Base-by-base conservation (phyloP, 2,329 filamentous ascomycete genomes). In the Tolypocladium endophyticum region DNA sequence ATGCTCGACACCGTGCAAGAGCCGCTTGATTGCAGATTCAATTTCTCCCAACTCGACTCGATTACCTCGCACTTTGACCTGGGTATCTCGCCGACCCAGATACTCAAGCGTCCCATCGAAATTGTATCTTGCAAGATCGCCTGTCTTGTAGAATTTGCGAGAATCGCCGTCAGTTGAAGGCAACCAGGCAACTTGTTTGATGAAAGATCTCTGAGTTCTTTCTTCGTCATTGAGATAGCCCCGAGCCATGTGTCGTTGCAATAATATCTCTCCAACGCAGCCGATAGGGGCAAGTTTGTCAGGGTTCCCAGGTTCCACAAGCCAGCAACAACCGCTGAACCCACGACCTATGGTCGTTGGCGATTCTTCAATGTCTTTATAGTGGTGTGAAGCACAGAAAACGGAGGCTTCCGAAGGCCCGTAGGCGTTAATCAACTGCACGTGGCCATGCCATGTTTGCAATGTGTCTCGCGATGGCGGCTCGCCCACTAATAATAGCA, bases 81-180 rank as follows among this genome's bases (percentile, higher is more conserved):
- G 66, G 12, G 59, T 56, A 52, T 71, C 68, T 18, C 62, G 63
- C 1, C 67, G 63, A 39, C 68, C 62, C 18, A 66, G 39, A 56
- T 62, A 65, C 1, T 59, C 56, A 7, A 68, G 45, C 18, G 39
- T 59, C 6, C 63, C 64, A 47, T 65, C 63, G 4, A 47, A 65
- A 43, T 73, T 66, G 36, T 77, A 77, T 54, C 67, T 56, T 2
- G 63, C 64, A 14, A 63, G 47, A 43, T 67, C 65, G 18, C 65
- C 65, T 1, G 66, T 65, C 39, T 53, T 60, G 55, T 67, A 58
- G 20, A 6, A 41, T 5, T n/a, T 41, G 12, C 39, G 36, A 39
- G 11, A 39, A 39, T 14, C 16, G 16, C 16, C 36, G 2, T 5
- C 20, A 2, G 45, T 3, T 6, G 39, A 20, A n/a, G 39, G 16